These are phyloP conservation scores for Kuraishia floccosa DNA, from an alignment of 805 yeast genomes.

Conservation along the genomic window DNA sequence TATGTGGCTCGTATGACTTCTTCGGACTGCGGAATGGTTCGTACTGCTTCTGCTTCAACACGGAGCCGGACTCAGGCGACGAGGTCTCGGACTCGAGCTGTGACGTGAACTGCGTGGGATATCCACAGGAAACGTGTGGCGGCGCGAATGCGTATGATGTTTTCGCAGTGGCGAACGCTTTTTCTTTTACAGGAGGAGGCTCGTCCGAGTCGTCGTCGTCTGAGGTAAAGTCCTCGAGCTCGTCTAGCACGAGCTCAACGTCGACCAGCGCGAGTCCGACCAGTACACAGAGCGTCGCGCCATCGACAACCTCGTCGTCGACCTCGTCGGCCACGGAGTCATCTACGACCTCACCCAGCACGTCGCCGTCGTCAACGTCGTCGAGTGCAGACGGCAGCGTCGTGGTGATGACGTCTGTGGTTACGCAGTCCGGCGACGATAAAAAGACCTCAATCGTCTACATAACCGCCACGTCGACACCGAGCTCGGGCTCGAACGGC, in stretches of 20 bases:
- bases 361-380: conserved; percentile 10
- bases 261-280: too few relatives aligned
- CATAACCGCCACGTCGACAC: conserved; percentile 11
- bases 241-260: too few relatives aligned
- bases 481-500: conserved; percentile 10
- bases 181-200: too few relatives aligned
- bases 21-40: conserved; percentile 44
- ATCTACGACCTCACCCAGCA: conserved; percentile 11
- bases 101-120: conserved; percentile 44
- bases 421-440: conserved; percentile 5
- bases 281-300: too few relatives aligned
- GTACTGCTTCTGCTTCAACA: conserved; percentile 58
- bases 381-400: conserved; percentile 5
- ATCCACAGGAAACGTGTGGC: conserved; percentile 55
- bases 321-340: conserved; percentile 6
- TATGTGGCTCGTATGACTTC: conserved; percentile 32
- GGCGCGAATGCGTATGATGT: conserved; percentile 30
- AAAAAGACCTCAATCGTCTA: conserved; percentile 4
- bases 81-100: conserved; percentile 26
- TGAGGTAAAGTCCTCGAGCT: conserved; percentile 1
- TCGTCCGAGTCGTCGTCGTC: background rate
- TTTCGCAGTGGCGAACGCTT: too few relatives aligned
- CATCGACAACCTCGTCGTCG: too few relatives aligned
- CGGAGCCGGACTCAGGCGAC: conserved; percentile 17
- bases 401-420: conserved; percentile 4